Percentiles rank a stretch among this genome's conserved stretches.
Evolutionary conservation across 208 protist species (phyloP).

Genomic region (Trypanosoma congolense): DNA sequence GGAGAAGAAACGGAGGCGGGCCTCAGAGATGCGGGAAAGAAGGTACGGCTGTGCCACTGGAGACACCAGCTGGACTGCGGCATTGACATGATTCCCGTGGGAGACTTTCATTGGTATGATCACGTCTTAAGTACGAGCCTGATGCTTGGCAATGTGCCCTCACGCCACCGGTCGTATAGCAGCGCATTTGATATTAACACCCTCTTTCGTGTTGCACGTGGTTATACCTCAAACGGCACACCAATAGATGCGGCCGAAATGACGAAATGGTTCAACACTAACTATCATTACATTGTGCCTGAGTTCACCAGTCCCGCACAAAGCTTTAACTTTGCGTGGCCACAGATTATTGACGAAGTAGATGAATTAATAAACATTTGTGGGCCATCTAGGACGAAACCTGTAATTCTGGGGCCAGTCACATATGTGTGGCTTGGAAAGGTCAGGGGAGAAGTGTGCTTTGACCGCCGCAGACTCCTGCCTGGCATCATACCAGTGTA

Average conservation of each 20-base stretch:
- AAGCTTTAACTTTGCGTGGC: constrained; percentile 32
- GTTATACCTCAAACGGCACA: constrained; percentile 41
- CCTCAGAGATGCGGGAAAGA: constrained; percentile 30
- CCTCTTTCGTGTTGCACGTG: constrained; percentile 85
- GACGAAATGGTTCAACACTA: constrained; percentile 93
- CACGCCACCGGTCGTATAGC: constrained; percentile 30
- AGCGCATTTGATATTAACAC: constrained; percentile 53
- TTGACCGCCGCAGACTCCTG: constrained; percentile 42
- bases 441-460: constrained; percentile 36
- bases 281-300: constrained; percentile 92
- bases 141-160: constrained; percentile 73
- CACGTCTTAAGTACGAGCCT: constrained; percentile 70
- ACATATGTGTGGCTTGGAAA: constrained; percentile 77
- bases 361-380: constrained; percentile 44
- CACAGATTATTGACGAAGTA: constrained; percentile 49
- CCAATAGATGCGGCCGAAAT: constrained; percentile 73
- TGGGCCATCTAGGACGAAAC: constrained; percentile 37
- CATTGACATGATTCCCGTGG: constrained; percentile 55
- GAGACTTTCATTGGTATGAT: constrained; percentile 81
- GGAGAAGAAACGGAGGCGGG: constrained; percentile 45
- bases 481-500: constrained; percentile 59
- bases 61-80: constrained; percentile 42
- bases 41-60: constrained; percentile 39
- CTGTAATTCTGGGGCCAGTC: constrained; percentile 80
- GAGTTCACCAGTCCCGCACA: constrained; percentile 59